A percentile compares a stretch with the other conserved stretches of the same genome.
Evolutionary conservation across 1,284 basidiomycete genomes (phyloP).

Genomic region (Stereum hirsutum): DNA sequence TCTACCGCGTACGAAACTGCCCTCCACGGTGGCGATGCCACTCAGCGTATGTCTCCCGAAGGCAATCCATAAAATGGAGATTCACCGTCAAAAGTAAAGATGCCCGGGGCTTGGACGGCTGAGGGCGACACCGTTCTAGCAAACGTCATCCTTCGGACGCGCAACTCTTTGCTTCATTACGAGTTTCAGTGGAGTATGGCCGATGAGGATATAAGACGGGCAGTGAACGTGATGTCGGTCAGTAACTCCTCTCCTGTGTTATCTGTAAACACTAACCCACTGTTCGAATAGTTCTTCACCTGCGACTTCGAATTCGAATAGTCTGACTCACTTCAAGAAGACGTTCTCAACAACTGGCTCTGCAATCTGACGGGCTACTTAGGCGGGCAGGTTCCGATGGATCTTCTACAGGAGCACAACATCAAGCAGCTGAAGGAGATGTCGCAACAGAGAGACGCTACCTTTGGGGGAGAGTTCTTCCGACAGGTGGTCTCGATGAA

Average conservation of each 20-base stretch:
- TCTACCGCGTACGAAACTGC: too few species aligned
- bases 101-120: too few species aligned
- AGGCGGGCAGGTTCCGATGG: slow-evolving; percentile 8
- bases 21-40: too few species aligned
- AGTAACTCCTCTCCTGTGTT: neutral
- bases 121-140: too few species aligned
- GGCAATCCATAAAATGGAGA: too few species aligned
- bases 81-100: too few species aligned
- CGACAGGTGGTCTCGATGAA: slow-evolving; percentile 4
- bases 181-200: slow-evolving; percentile 14
- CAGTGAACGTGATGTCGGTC: slow-evolving; percentile 16
- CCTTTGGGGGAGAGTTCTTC: slow-evolving; percentile 6
- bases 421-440: slow-evolving; percentile 8
- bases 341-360: slow-evolving; percentile 17
- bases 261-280: neutral
- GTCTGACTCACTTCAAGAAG: slow-evolving; percentile 9
- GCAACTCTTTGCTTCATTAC: slow-evolving; percentile 5
- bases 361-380: slow-evolving; percentile 9
- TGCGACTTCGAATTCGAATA: slow-evolving; percentile 23
- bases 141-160: slow-evolving; percentile 3
- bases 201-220: slow-evolving; percentile 20
- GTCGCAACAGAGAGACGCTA: neutral
- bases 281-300: slow-evolving; percentile 18
- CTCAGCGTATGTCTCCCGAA: too few species aligned
- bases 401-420: slow-evolving; percentile 9